phyloP scores from a whole-genome alignment of 441 rosid genomes.

The Eutrema salsugineum region DNA sequence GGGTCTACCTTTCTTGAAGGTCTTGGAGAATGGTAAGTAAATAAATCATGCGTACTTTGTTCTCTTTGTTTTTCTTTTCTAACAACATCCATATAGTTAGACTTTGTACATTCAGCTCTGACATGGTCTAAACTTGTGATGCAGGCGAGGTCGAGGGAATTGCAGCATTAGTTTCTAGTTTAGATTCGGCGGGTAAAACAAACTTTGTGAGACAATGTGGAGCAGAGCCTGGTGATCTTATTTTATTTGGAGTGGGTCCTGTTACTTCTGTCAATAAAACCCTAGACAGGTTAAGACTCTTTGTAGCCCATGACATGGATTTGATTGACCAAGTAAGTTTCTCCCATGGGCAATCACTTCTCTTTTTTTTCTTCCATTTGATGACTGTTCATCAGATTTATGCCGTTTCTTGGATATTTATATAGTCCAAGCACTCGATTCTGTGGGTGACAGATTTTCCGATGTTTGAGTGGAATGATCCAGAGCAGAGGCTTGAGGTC shows the following conservation, averaged over 20 bases:
- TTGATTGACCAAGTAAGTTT: slow-evolving; percentile 72
- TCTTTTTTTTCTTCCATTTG: not conserved
- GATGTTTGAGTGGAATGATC: slow-evolving; percentile 93
- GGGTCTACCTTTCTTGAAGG: slow-evolving; percentile 92
- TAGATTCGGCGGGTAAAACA: slow-evolving; percentile 47
- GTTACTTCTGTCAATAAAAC: slow-evolving; percentile 71
- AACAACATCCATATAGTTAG: not conserved
- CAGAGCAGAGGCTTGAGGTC: slow-evolving; percentile 92
- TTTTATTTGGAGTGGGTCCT: slow-evolving; percentile 86
- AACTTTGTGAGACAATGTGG: slow-evolving; percentile 56
- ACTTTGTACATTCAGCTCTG: not conserved
- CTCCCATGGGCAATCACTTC: not conserved
- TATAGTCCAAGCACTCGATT: slow-evolving; percentile 80
- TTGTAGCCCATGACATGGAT: slow-evolving; percentile 64
- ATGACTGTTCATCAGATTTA: slow-evolving; percentile 10
- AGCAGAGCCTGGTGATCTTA: slow-evolving; percentile 80
- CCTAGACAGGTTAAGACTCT: slow-evolving; percentile 70
- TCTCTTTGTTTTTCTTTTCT: not conserved
- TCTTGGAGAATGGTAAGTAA: slow-evolving; percentile 72
- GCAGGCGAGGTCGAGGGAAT: slow-evolving; percentile 81
- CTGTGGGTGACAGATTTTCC: slow-evolving; percentile 98
- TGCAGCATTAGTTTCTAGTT: slow-evolving; percentile 67
- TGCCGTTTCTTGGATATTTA: slow-evolving; percentile 19
- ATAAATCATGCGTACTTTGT: not conserved
- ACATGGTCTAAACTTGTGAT: slow-evolving; percentile 13